Evolutionary conservation across 2,329 filamentous ascomycete species (phyloP).

Genomic region (Zymoseptoria ardabiliae): DNA sequence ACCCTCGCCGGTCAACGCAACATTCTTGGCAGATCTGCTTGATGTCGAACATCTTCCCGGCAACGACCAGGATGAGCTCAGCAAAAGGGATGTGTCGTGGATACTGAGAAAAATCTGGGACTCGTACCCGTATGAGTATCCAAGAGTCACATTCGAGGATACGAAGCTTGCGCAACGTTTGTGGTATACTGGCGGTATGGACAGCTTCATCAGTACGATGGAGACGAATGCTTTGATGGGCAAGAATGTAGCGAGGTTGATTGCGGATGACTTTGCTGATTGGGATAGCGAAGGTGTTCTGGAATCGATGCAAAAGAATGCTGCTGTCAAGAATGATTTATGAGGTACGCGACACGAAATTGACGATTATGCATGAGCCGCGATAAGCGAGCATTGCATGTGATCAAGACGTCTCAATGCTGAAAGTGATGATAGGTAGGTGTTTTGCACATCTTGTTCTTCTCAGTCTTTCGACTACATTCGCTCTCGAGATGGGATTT

Average conservation of each 20-base stretch:
- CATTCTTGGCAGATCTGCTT: slow-evolving; percentile 45
- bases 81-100: slow-evolving; percentile 57
- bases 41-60: slow-evolving; percentile 22
- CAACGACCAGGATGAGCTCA: slow-evolving; percentile 26
- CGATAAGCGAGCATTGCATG: background rate
- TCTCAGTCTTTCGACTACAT: background rate
- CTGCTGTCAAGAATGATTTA: background rate
- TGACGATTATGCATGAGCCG: background rate
- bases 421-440: background rate
- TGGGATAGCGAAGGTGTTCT: background rate
- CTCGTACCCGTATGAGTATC: slow-evolving; percentile 78
- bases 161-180: slow-evolving; percentile 59
- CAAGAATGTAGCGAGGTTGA: slow-evolving; percentile 68
- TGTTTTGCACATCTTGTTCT: background rate
- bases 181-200: slow-evolving; percentile 65
- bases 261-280: slow-evolving; percentile 45
- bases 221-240: slow-evolving; percentile 92
- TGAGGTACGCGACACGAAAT: background rate
- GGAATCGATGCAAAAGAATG: background rate
- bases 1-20: slow-evolving; percentile 39
- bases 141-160: slow-evolving; percentile 80
- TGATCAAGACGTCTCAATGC: background rate
- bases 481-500: background rate
- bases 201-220: slow-evolving; percentile 95
- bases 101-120: slow-evolving; percentile 70